These are phyloP conservation scores for Xanthoconium purpureum DNA, from an alignment of 768 basidiomycete species.

Conservation along the genomic window DNA sequence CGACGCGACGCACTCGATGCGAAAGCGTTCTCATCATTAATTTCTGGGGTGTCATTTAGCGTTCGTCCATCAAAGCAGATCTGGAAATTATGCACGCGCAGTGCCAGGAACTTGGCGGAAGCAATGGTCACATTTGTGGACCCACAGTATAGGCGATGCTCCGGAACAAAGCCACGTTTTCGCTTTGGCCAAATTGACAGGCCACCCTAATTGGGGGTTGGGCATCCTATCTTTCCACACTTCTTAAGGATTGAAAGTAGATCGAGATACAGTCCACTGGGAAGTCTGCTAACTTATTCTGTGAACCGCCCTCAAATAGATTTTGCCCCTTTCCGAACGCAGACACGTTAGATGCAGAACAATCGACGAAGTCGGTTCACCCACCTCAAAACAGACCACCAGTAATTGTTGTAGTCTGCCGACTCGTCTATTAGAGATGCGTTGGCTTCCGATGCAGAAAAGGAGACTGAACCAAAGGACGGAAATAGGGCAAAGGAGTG, in stretches of 20 bases:
- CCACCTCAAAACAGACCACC: background rate
- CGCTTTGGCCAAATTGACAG: conserved; percentile 2
- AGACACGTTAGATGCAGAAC: background rate
- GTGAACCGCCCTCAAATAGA: background rate
- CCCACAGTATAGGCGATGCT: background rate
- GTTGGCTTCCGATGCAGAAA: background rate
- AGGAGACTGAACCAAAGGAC: background rate
- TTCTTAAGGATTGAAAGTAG: no score
- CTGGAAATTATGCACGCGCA: background rate
- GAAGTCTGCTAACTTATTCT: background rate
- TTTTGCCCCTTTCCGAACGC: no score
- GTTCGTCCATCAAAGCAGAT: background rate
- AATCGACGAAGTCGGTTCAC: background rate
- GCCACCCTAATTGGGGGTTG: no score
- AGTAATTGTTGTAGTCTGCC: background rate
- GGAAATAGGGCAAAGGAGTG: background rate
- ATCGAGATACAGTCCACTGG: no score
- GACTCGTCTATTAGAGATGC: no score
- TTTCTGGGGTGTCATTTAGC: background rate
- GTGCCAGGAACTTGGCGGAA: background rate
- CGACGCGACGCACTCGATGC: background rate
- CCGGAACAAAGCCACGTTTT: background rate
- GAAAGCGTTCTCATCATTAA: conserved; percentile 1
- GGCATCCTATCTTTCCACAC: no score
- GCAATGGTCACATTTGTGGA: conserved; percentile 20